phyloP scores from a whole-genome alignment of 345 rosid genomes.

The Arabidopsis suecica region DNA sequence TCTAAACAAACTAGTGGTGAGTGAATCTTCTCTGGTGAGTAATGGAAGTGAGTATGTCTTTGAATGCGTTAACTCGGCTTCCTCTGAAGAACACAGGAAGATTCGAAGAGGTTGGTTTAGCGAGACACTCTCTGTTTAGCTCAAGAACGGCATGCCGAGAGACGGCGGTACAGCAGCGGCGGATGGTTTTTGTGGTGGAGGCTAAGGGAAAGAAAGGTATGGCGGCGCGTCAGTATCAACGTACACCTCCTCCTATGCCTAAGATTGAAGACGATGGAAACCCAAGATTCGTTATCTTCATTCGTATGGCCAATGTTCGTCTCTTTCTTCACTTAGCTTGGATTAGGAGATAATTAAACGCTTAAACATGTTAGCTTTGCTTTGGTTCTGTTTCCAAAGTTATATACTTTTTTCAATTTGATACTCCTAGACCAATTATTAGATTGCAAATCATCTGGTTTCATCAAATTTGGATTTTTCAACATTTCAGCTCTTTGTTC shows the following conservation, averaged over 20 bases:
- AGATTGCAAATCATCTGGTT: background rate
- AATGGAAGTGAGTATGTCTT: conserved; percentile 80
- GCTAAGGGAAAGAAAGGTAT: conserved; percentile 92
- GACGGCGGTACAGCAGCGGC: conserved; percentile 26
- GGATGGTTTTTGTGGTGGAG: conserved; percentile 56
- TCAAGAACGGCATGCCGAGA: conserved; percentile 49
- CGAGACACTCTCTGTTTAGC: conserved; percentile 61
- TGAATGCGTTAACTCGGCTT: conserved; percentile 68
- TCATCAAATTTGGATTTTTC: background rate
- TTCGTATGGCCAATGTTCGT: conserved; percentile 87
- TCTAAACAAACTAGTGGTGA: background rate
- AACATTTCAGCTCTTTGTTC: background rate
- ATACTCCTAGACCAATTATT: background rate
- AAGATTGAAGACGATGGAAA: conserved; percentile 95
- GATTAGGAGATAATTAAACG: background rate
- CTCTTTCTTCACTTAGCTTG: conserved; percentile 13
- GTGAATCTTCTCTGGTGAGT: conserved; percentile 13
- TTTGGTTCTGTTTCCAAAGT: conserved; percentile 4
- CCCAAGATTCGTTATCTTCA: conserved; percentile 88
- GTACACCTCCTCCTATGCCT: conserved; percentile 76
- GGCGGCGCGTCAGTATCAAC: conserved; percentile 79
- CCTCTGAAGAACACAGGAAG: conserved; percentile 62
- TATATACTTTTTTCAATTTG: background rate
- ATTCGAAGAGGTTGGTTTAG: conserved; percentile 54
- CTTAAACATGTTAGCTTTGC: background rate